Evolutionary conservation across 2,329 filamentous ascomycete genomes (phyloP).

Genomic region (Aureobasidium sp.): DNA sequence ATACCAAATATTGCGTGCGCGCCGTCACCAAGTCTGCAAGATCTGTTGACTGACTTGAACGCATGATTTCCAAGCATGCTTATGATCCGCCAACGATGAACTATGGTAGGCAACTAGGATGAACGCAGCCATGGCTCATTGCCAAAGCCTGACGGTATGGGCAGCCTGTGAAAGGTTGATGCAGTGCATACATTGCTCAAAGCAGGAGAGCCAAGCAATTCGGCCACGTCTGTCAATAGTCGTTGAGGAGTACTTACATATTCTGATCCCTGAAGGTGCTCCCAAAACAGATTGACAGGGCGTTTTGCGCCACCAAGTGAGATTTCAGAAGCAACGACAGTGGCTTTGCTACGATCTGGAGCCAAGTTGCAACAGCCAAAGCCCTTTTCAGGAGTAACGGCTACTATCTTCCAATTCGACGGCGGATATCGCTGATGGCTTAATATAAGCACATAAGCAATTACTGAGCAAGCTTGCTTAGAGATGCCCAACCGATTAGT

Average conservation of each 20-base stretch:
- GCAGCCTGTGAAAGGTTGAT: too few relatives aligned
- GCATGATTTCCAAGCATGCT: too few relatives aligned
- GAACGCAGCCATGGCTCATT: too few relatives aligned
- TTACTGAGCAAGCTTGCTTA: neutral
- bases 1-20: too few relatives aligned
- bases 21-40: too few relatives aligned
- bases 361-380: neutral
- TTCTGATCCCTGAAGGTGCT: neutral
- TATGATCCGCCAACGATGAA: too few relatives aligned
- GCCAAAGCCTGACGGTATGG: too few relatives aligned
- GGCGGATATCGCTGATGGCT: neutral
- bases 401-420: neutral
- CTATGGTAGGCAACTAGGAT: too few relatives aligned
- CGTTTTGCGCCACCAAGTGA: neutral
- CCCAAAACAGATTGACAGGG: neutral
- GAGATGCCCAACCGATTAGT: neutral
- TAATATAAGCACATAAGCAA: neutral
- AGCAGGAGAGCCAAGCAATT: neutral
- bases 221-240: neutral
- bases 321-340: neutral
- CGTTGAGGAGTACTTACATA: neutral
- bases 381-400: neutral
- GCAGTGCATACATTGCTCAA: neutral
- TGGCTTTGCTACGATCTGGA: neutral
- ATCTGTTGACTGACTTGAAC: too few relatives aligned